Evolutionary conservation across 176 grass and related monocot genomes (phyloP).

Genomic region (Hyparrhenia diplandra): DNA sequence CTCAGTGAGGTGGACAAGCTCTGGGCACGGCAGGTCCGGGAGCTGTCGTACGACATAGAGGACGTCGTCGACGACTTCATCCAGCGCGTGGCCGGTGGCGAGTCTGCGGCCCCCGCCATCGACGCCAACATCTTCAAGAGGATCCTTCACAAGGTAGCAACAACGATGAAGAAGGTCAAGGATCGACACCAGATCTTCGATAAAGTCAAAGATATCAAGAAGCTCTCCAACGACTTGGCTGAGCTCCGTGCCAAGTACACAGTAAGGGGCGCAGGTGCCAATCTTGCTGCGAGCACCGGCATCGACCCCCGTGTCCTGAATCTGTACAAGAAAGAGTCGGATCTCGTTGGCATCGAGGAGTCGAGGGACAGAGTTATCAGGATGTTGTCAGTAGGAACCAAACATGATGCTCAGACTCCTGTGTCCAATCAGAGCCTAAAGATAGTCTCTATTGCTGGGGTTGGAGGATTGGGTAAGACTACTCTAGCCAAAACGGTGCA

Average conservation of each 20-base stretch:
- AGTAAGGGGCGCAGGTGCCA: neutral
- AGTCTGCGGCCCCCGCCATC: fast-evolving
- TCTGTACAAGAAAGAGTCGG: neutral
- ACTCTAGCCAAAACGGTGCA: neutral
- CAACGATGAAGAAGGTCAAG: neutral
- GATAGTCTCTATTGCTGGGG: neutral
- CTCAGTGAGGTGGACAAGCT: neutral
- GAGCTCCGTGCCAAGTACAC: neutral
- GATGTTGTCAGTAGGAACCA: neutral
- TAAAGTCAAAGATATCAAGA: neutral
- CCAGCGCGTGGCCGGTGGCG: too few relatives aligned
- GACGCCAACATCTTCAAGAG: neutral
- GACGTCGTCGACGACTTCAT: neutral
- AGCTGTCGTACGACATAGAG: conserved; percentile 9
- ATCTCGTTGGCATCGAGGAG: neutral
- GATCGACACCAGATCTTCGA: neutral
- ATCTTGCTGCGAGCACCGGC: neutral
- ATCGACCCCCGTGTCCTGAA: neutral
- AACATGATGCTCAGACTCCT: neutral
- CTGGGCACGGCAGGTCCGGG: neutral
- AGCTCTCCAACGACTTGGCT: neutral
- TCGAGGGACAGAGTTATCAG: neutral
- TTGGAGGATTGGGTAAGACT: neutral
- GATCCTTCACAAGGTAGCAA: neutral
- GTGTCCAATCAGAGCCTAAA: neutral